Base-by-base conservation (phyloP, 441 rosid genomes). In the Theobroma grandiflorum region DNA sequence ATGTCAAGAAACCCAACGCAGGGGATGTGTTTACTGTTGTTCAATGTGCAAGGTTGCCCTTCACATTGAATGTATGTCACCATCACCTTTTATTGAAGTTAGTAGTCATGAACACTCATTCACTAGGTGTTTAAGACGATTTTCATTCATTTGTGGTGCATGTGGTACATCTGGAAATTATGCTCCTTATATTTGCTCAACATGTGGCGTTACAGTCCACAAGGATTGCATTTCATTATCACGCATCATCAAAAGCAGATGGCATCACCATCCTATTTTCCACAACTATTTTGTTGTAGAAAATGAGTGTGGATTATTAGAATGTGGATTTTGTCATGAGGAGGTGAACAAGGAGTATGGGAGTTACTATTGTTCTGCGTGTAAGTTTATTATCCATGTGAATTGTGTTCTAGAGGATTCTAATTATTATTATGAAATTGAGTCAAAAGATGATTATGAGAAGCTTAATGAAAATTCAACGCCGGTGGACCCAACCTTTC, bases 261-360 rank as follows among this genome's bases (percentile, higher is more conserved):
- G 69, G 50, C 76, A 78, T 67, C 50, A 67, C 12, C 72, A 67
- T 20, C 64, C 10, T 18, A 6, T 57, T 57, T 57, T 2, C 31
- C 33, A 57, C 62, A 57, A 18, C 6, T 57, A 57, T 11, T 57
- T 57, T 9, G 11, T 5, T 0, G 31, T 18, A n/a, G 62, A 57
- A 8, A n/a, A 20, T 6, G 62, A 57, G 9, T 57, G 26, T 57
- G 62, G 12, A 57, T 6, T 8, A 22, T 8, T 2, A 12, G 4
- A 58, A 58, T 58, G 63, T 10, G 4, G 4, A 2, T 1, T 58
- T 8, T 58, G 63, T 22, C 12, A 26, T 26, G 14, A 58, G 12
- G 11, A 20, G 12, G 63, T 20, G 31, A 20, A 58, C 2, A 26
- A 14, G 1, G 7, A 52, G 6, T 18, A 2, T 52, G 57, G 57